phyloP scores from a whole-genome alignment of 306 rosid species.

The Cucurbita maxima region DNA sequence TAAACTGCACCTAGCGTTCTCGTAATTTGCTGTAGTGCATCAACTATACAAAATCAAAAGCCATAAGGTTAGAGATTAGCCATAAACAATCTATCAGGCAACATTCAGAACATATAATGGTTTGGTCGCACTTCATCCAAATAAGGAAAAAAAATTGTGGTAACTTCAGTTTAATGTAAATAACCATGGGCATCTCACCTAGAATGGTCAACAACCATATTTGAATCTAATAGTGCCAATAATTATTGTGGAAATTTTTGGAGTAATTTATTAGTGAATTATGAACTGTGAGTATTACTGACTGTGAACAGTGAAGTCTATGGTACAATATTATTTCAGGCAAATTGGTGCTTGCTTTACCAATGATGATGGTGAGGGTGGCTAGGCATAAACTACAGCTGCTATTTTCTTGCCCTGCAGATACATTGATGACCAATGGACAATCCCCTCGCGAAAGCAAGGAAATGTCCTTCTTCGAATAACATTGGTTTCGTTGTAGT shows the following conservation, averaged over 20 bases:
- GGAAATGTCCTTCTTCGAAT: too few species aligned
- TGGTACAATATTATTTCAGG: too few species aligned
- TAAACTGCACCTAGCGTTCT: slow-evolving; percentile 45
- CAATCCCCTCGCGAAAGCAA: too few species aligned
- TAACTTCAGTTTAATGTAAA: neutral
- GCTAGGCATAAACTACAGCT: too few species aligned
- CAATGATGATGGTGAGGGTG: too few species aligned
- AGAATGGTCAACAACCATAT: neutral
- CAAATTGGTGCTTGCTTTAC: too few species aligned
- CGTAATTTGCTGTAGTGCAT: slow-evolving; percentile 54
- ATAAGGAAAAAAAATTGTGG: neutral
- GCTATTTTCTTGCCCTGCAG: too few species aligned
- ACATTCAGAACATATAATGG: neutral
- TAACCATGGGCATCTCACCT: neutral
- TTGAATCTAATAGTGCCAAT: neutral
- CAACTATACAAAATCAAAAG: slow-evolving; percentile 27
- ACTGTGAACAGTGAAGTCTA: neutral
- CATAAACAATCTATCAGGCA: neutral
- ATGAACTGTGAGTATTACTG: neutral
- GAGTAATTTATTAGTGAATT: neutral
- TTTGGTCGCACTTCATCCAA: neutral
- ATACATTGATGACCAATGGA: too few species aligned
- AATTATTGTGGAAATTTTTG: neutral
- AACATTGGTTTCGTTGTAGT: too few species aligned
- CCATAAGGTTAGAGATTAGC: slow-evolving; percentile 1